These are phyloP conservation scores for Tolypocladium tropicale DNA, from an alignment of 2,329 filamentous ascomycete species.

Conservation along the genomic window DNA sequence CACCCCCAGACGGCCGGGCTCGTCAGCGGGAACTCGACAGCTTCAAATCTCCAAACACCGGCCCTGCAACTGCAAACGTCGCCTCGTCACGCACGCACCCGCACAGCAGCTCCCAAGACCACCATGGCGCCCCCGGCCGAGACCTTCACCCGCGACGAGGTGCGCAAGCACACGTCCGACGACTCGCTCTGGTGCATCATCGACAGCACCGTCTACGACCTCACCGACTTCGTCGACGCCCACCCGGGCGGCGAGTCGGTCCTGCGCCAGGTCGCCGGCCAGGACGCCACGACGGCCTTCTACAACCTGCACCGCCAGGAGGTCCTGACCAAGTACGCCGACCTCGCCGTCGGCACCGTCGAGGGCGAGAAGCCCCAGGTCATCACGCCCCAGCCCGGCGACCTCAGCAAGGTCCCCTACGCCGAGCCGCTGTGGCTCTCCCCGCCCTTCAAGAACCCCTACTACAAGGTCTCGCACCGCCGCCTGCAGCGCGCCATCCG, in stretches of 20 bases:
- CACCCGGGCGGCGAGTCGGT: slow-evolving; percentile 78
- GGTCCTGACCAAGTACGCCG: slow-evolving; percentile 70
- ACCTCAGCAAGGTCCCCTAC: slow-evolving; percentile 70
- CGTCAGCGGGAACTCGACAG: neutral
- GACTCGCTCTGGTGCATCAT: slow-evolving; percentile 77
- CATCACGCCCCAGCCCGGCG: slow-evolving; percentile 57
- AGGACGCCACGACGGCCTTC: slow-evolving; percentile 72
- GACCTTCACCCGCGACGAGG: slow-evolving; percentile 51
- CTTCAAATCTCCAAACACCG: neutral
- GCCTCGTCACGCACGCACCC: neutral
- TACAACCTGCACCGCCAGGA: slow-evolving; percentile 91
- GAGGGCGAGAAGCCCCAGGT: slow-evolving; percentile 66
- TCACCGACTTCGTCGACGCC: slow-evolving; percentile 74
- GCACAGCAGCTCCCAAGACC: neutral
- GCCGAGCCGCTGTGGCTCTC: slow-evolving; percentile 77
- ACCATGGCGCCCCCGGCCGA: slow-evolving; percentile 29
- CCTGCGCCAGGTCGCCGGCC: slow-evolving; percentile 68
- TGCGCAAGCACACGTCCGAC: slow-evolving; percentile 65
- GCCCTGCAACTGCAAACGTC: neutral
- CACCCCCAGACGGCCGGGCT: neutral
- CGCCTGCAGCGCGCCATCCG: slow-evolving; percentile 59
- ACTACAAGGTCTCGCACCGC: slow-evolving; percentile 68
- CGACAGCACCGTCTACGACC: slow-evolving; percentile 79
- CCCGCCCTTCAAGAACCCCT: slow-evolving; percentile 66
- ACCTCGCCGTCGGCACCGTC: slow-evolving; percentile 66